phyloP scores from a whole-genome alignment of 148 eudicot genomes.

The Amaranthus hypochondriacus region DNA sequence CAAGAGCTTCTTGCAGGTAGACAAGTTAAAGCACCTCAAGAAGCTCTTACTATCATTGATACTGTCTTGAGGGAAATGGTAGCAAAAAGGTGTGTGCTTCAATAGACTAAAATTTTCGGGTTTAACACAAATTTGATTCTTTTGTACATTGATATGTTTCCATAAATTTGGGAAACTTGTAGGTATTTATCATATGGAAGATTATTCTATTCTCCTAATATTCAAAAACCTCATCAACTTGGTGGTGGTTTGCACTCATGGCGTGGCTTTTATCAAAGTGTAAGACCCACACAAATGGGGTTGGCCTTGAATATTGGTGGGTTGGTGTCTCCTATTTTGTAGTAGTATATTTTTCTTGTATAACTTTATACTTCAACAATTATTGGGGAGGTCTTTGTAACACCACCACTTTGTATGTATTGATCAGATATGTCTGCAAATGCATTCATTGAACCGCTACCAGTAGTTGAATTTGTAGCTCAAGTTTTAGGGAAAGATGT shows the following conservation, averaged over 20 bases:
- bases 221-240: constrained; percentile 66
- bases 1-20: constrained; percentile 60
- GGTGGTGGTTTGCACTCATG: constrained; percentile 72
- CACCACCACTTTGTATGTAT: constrained; percentile 7
- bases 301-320: constrained; percentile 65
- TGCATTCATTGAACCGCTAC: constrained; percentile 62
- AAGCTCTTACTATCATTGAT: constrained; percentile 58
- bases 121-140: neutral
- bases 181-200: constrained; percentile 63
- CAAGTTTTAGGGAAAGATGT: constrained; percentile 53
- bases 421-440: constrained; percentile 53
- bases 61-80: constrained; percentile 64
- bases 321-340: constrained; percentile 2
- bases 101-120: neutral
- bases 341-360: neutral
- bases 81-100: constrained; percentile 39
- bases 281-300: constrained; percentile 76
- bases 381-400: constrained; percentile 1
- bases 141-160: neutral
- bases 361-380: neutral
- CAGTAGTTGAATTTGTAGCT: constrained; percentile 49
- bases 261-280: constrained; percentile 83
- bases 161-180: neutral
- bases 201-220: constrained; percentile 63
- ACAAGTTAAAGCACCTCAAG: constrained; percentile 48